Evolutionary conservation across 2,329 filamentous ascomycete genomes (phyloP).

Genomic region (Plectosphaerella sp.): DNA sequence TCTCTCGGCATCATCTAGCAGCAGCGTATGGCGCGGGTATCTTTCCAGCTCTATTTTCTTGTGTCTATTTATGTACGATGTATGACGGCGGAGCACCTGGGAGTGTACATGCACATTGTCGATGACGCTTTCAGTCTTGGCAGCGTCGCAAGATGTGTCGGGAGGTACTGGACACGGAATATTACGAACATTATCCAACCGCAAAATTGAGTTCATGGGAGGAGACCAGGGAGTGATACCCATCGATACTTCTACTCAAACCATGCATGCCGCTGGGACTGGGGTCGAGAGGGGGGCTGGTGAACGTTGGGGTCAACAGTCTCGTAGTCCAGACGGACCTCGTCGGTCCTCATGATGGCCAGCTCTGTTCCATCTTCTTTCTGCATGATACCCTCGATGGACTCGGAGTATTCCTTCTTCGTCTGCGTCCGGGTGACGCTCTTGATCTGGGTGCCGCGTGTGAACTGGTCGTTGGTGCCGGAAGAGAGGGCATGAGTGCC

Average conservation of each 20-base stretch:
- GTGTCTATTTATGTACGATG: neutral
- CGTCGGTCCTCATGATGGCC: constrained; percentile 1
- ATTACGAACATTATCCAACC: no score
- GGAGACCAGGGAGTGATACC: no score
- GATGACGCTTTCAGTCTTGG: constrained; percentile 8
- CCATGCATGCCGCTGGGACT: no score
- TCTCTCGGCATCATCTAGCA: no score
- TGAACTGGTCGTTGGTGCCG: neutral
- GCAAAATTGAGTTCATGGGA: no score
- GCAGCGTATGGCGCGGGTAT: no score
- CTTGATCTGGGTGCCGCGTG: constrained; percentile 2
- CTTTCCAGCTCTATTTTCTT: constrained; percentile 3
- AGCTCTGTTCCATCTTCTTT: constrained; percentile 5
- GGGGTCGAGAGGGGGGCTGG: no score
- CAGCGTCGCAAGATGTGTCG: neutral
- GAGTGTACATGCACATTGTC: constrained; percentile 5
- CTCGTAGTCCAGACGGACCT: neutral
- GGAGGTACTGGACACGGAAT: no score
- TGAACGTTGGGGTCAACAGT: neutral
- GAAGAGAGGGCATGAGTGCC: neutral
- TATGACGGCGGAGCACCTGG: constrained; percentile 6
- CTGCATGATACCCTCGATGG: constrained; percentile 3
- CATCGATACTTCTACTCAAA: no score
- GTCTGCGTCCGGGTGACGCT: neutral
- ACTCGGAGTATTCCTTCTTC: constrained; percentile 1